Base-by-base conservation (phyloP, 2,329 filamentous ascomycete genomes). In the Sphaerulina vaccinii region DNA sequence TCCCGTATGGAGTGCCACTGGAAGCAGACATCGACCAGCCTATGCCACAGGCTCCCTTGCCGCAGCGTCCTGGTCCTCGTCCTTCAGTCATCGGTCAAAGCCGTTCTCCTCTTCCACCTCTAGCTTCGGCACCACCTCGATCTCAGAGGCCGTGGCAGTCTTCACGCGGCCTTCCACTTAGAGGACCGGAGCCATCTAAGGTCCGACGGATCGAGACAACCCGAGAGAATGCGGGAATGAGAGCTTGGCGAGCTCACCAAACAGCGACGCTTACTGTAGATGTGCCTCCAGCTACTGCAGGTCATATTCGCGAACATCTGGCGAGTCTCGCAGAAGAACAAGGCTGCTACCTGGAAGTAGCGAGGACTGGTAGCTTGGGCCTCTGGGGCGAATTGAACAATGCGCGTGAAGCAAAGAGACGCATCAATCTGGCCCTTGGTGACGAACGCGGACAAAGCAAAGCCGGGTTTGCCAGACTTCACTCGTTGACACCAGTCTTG, bases 351-450 rank as follows among this genome's bases (percentile, higher is more conserved):
- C 44, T 65, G 18, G 22, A 33, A 7, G 50, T 35, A 22, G 46
- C 27, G 22, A 55, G 46, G 5, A 37, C 13, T 15, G 44, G 53
- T 5, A 48, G 24, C 2, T 61, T 65, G 36, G 59, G 57, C 29
- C 62, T 67, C 36, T 66, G 63, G 63, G 64, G 63, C 16, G 58
- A 62, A n/a, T 13, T 38, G 2, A 10, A 41, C 2, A 53, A 55
- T 1, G 64, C 55, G 6, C 36, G 39, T 3, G 38, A 44, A n/a
- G 59, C 64, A 0, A 60, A 52, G 32, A 18, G 48, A 15, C 16
- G n/a, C 41, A 8, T 53, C 47, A 24, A 62, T 58, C 56, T 7
- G 13, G 33, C 33, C 21, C 32, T 38, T 4, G 33, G 21, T 13
- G 32, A 46, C 7, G 43, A 46, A 16, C 43, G 43, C n/a, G 21